Evolutionary conservation across 495 filamentous ascomycete species (phyloP), one percentile per base, ranked within the genome.

Genomic region (Parathielavia hyrcaniae): DNA sequence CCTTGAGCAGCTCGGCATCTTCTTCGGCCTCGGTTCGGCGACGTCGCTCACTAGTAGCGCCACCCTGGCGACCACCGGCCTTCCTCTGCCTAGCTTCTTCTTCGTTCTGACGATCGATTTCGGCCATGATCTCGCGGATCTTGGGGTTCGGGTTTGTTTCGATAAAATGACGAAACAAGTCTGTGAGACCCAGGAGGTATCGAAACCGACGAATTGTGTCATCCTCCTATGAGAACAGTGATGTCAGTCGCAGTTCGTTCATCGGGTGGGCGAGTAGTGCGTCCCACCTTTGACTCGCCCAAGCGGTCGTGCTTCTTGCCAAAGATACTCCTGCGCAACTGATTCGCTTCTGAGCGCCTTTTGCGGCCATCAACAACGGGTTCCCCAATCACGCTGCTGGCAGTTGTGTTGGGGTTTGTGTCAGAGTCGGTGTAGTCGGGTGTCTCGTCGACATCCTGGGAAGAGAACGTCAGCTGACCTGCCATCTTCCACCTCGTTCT

Each of bases 111-210:
- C 86, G 84, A 69, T 97, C 91, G 64, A 97, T 97, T 70, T 97
- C 89, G 11, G 81, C 81, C 79, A 97, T 90, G 53, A 97, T 88
- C 44, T 92, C 86, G 63, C 92, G 86, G 67, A 97, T 90, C 39
- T 84, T 84, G 0, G 91, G 91, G 62, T 97, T 89, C 2, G 91
- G 93, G 67, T 95, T 99, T 19, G 91, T 87, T 67, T 97, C 91
- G 75, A 99, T 99, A 72, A 99, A 99, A 73, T 99, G 95, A 59
- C 95, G 88, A 77, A 99, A 99, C 20, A 99, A 81, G 67, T 99
- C 95, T 46, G 95, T 99, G 49, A 97, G 77, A 26, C 95, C 95
- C 8, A 99, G 81, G 1, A 99, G 85, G 67, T 99, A 97, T 50
- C 91, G 88, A 69, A 97, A 98, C 68, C 95, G 81, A 62, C 93